Percentiles rank a stretch among this genome's conserved stretches.
These are phyloP conservation scores for Colletotrichum sp. DNA, from an alignment of 2,329 filamentous ascomycete species.

Conservation along the genomic window DNA sequence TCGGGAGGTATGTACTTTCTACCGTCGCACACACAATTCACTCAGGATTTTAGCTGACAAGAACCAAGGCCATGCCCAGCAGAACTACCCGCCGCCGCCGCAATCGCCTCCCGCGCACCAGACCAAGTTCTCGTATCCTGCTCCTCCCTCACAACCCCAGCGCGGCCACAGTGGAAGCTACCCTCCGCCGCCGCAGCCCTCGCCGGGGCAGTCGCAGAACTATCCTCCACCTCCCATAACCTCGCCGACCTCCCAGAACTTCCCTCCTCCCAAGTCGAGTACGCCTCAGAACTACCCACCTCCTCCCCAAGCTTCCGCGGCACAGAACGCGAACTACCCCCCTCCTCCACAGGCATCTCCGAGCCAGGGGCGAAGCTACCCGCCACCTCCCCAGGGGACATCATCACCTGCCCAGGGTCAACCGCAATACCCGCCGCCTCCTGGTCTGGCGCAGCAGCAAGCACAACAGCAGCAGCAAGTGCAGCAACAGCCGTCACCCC, in stretches of 20 bases:
- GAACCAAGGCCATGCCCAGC: slow-evolving; percentile 26
- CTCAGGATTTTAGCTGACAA: slow-evolving; percentile 2
- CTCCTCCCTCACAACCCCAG: slow-evolving; percentile 36
- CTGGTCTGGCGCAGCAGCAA: slow-evolving; percentile 27
- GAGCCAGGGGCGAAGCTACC: slow-evolving; percentile 11
- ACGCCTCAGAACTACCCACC: slow-evolving; percentile 31
- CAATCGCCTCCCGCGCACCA: slow-evolving; percentile 52
- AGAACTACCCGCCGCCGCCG: slow-evolving; percentile 51
- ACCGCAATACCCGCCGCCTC: slow-evolving; percentile 35
- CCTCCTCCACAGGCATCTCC: slow-evolving; percentile 17
- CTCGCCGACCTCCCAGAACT: slow-evolving; percentile 19
- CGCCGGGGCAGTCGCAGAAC: slow-evolving; percentile 2
- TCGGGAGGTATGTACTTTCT: slow-evolving; percentile 8
- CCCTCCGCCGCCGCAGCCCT: slow-evolving; percentile 32
- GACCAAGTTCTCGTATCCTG: slow-evolving; percentile 49
- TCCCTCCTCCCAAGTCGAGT: slow-evolving; percentile 31
- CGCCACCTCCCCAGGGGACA: slow-evolving; percentile 26
- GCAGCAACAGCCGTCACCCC: slow-evolving; percentile 31
- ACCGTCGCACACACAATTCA: background rate
- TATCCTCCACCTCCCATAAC: slow-evolving; percentile 31
- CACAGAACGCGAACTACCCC: slow-evolving; percentile 9
- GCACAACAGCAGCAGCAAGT: slow-evolving; percentile 31
- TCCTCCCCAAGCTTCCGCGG: slow-evolving; percentile 24
- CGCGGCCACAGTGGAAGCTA: slow-evolving; percentile 29
- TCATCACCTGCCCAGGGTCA: slow-evolving; percentile 23